A percentile compares a stretch with the other conserved stretches of the same genome.
phyloP scores from a whole-genome alignment of 805 yeast genomes.

The Metschnikowia anglica region DNA sequence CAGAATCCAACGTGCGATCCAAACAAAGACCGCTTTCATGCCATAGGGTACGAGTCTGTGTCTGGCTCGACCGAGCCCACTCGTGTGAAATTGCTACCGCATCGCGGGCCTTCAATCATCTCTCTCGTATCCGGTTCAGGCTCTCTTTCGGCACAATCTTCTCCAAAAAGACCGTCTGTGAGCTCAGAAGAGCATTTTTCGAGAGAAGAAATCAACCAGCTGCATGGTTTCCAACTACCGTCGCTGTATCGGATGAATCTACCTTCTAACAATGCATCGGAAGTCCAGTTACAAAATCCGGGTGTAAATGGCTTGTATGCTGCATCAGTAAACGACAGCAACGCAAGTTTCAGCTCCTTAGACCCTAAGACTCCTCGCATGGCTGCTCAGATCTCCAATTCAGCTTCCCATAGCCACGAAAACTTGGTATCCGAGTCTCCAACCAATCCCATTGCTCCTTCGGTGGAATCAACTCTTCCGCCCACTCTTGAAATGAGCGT shows the following conservation, averaged over 20 bases:
- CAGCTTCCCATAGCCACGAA: background rate
- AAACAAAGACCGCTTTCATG: conserved; percentile 29
- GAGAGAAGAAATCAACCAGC: background rate
- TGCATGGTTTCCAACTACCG: background rate
- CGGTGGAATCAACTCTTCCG: conserved; percentile 1
- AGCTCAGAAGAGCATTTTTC: conserved; percentile 11
- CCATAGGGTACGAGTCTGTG: conserved; percentile 37
- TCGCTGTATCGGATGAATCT: background rate
- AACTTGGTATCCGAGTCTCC: background rate
- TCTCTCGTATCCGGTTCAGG: conserved; percentile 9
- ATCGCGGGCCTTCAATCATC: conserved; percentile 8
- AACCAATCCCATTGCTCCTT: background rate
- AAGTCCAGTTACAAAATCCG: background rate
- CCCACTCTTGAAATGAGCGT: conserved; percentile 8
- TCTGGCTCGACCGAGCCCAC: conserved; percentile 30
- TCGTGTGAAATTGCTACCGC: conserved; percentile 22
- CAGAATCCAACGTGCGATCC: background rate
- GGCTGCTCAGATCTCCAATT: background rate
- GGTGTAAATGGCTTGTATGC: conserved; percentile 1
- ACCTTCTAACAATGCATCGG: background rate
- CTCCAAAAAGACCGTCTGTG: conserved; percentile 8
- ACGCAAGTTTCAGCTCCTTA: conserved; percentile 15
- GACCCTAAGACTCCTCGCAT: conserved; percentile 13
- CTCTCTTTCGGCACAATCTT: conserved; percentile 4
- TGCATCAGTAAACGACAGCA: conserved; percentile 8